phyloP scores from a whole-genome alignment of 73 alveolate species.

The Diophrys sp. region DNA sequence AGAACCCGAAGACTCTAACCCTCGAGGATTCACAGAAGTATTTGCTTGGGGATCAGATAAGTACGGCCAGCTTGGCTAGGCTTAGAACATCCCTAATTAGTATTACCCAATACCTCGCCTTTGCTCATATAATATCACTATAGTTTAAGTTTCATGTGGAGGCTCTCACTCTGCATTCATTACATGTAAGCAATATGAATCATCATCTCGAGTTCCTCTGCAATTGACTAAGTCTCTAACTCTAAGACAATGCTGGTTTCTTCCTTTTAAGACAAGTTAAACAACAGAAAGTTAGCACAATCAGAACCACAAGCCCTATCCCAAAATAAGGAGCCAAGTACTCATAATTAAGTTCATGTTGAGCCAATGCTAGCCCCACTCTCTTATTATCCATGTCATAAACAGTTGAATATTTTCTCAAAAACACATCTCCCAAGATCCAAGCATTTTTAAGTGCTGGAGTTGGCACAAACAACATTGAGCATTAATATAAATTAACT shows the following conservation, averaged over 20 bases:
- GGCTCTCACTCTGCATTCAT: constrained; percentile 30
- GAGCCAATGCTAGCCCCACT: background rate
- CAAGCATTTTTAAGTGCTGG: background rate
- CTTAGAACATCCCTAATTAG: constrained; percentile 11
- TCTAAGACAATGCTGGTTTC: no score
- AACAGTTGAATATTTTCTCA: background rate
- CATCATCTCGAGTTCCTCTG: no score
- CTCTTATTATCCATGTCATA: background rate
- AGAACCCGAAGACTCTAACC: no score
- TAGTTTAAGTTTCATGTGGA: background rate
- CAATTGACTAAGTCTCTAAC: no score
- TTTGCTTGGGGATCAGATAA: constrained; percentile 63
- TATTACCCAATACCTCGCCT: background rate
- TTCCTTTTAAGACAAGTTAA: background rate
- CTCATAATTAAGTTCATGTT: background rate
- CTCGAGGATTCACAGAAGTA: constrained; percentile 56
- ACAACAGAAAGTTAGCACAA: background rate
- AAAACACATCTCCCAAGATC: background rate
- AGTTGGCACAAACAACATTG: background rate
- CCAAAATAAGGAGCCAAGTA: background rate
- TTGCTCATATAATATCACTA: background rate
- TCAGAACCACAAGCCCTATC: background rate
- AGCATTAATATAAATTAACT: no score
- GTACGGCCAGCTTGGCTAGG: constrained; percentile 62
- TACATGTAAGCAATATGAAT: constrained; percentile 78